Base-by-base conservation (phyloP, 805 yeast species). In the Hanseniaspora hatyaiensis region DNA sequence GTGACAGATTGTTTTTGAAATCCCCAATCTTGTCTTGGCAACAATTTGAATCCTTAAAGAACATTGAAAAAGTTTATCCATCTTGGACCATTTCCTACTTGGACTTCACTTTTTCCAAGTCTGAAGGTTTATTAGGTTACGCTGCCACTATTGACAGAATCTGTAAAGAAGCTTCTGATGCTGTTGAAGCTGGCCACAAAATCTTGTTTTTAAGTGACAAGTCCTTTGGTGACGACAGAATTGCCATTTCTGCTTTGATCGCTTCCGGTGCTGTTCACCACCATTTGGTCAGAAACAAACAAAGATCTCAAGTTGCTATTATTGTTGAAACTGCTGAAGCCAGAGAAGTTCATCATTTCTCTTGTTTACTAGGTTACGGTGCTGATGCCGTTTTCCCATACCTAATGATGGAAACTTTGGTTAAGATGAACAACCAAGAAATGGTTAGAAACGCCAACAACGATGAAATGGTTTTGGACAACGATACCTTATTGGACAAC, bases 211-310 rank as follows among this genome's bases (percentile, higher is more conserved):
- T 89, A 51, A 73, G 87, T 50, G 98, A 89, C 66, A 74, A 78
- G 54, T 68, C 67, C 20, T 68, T 83, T 42, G 63, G 73, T 45
- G 68, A 73, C 15, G 70, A 74, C 26, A 75, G 87, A 52, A 77
- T 92, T 29, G 77, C 97, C 23, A 76, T 92, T 40, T 80, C 95
- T 38, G 83, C 95, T 6, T 69, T 92, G 59, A 74, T 88, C 56
- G 97, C 98, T n/a, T 72, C 82, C 44, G 96, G 96, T 67, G 92
- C 97, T 22, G 94, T 92, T 50, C 98, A 89, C 65, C 97, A 89
- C 65, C 95, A 87, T 65, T 74, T 92, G 64, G 95, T 89, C 52
- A 77, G 94, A 67, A 92, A 87, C 63, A 92, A 88, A 69, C 95
- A 84, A 66, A 87, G 98, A 65, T 84, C 96, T 26, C 83, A 85